phyloP scores from a whole-genome alignment of 1,284 basidiomycete species.

The Ustanciosporium gigantosporum region DNA sequence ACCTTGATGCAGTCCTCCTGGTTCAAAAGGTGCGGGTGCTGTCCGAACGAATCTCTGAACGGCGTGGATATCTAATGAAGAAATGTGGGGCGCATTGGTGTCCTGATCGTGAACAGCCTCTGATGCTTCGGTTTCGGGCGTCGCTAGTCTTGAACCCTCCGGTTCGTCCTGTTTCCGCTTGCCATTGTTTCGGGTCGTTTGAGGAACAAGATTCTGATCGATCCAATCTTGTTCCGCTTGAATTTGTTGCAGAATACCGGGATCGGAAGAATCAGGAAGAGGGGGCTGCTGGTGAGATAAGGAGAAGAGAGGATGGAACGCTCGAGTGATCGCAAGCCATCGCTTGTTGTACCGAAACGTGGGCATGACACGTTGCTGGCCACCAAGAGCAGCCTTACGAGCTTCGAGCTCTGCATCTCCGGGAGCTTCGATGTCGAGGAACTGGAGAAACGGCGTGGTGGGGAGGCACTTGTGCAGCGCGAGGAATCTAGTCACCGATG shows the following conservation, averaged over 20 bases:
- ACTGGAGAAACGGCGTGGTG: slow-evolving; percentile 72
- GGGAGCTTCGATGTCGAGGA: slow-evolving; percentile 32
- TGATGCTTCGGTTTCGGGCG: too few relatives aligned
- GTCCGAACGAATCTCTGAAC: slow-evolving; percentile 49
- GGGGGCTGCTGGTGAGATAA: slow-evolving; percentile 64
- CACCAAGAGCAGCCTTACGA: slow-evolving; percentile 6
- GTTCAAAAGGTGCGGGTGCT: slow-evolving; percentile 63
- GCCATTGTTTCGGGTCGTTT: slow-evolving; percentile 19
- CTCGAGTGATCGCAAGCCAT: slow-evolving; percentile 92
- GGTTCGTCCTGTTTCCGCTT: slow-evolving; percentile 62
- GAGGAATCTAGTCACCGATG: slow-evolving; percentile 79
- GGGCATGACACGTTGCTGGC: slow-evolving; percentile 34
- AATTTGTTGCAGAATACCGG: slow-evolving; percentile 55
- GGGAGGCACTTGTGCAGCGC: slow-evolving; percentile 92
- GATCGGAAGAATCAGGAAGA: slow-evolving; percentile 69
- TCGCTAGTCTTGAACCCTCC: slow-evolving; percentile 2
- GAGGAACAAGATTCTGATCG: slow-evolving; percentile 66
- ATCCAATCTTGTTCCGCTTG: slow-evolving; percentile 65
- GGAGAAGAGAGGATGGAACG: slow-evolving; percentile 79
- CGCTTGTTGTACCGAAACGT: slow-evolving; percentile 71
- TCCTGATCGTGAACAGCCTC: neutral
- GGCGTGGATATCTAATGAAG: slow-evolving; percentile 13
- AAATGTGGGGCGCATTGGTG: neutral
- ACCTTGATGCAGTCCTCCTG: slow-evolving; percentile 58
- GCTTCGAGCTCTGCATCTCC: slow-evolving; percentile 18